Conservation (phyloP, 2,329 filamentous ascomycete genomes). For the Ustulina deusta region DNA sequence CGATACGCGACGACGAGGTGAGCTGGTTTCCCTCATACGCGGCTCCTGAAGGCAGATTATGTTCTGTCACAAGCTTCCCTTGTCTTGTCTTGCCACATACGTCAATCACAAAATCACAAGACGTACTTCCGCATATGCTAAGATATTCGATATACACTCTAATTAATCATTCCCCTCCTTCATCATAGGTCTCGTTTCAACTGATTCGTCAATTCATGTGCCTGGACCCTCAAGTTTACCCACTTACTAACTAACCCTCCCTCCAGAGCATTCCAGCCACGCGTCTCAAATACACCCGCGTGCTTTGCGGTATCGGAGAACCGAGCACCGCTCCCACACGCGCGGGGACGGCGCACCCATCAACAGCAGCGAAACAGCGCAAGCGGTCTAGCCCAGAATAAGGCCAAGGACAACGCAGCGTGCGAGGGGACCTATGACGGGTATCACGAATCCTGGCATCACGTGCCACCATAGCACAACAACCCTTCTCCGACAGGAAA, state of each 20-base stretch:
- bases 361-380: constrained; percentile 4
- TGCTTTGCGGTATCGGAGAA: constrained; percentile 66
- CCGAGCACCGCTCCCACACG: constrained; percentile 5
- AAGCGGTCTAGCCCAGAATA: constrained; percentile 16
- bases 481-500: too few relatives aligned
- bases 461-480: background rate
- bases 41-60: too few relatives aligned
- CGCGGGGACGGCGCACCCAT: background rate
- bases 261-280: constrained; percentile 66
- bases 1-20: constrained; percentile 66
- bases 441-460: background rate
- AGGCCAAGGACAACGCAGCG: constrained; percentile 1
- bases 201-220: too few relatives aligned
- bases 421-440: background rate
- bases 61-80: background rate
- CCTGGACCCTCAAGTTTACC: background rate
- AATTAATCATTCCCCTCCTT: background rate
- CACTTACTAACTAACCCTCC: constrained; percentile 7
- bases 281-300: constrained; percentile 66
- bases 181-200: background rate
- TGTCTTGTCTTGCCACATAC: background rate
- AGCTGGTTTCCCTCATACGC: constrained; percentile 44
- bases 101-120: background rate
- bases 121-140: background rate
- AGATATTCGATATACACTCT: background rate